These are phyloP conservation scores for Schizopora paradoxa DNA, from an alignment of 1,284 basidiomycete species.

Conservation along the genomic window DNA sequence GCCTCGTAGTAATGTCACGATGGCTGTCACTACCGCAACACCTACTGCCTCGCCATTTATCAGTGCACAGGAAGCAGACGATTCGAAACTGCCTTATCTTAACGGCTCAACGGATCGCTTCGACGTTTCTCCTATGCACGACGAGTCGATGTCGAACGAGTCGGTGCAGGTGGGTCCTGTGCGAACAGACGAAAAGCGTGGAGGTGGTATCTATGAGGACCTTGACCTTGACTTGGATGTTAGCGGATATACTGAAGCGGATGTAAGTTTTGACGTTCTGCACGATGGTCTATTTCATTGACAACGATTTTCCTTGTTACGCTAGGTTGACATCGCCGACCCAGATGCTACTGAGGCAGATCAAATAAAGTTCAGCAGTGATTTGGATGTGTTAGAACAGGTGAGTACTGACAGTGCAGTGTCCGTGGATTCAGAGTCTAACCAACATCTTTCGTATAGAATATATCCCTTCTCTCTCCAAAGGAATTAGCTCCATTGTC, in stretches of 20 bases:
- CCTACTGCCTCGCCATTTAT: constrained; percentile 12
- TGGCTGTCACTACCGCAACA: constrained; percentile 10
- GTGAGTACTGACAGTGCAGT: constrained; percentile 32
- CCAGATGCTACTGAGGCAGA: constrained; percentile 55
- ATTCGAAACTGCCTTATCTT: constrained; percentile 12
- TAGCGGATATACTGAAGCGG: constrained; percentile 33
- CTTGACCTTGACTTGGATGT: constrained; percentile 63
- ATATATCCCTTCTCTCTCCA: constrained; percentile 66
- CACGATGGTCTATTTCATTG: constrained; percentile 11
- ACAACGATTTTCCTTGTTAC: constrained; percentile 16
- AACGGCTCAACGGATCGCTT: neutral
- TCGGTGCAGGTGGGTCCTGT: too few relatives aligned
- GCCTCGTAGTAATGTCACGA: neutral
- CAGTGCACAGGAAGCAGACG: neutral
- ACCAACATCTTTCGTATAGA: constrained; percentile 32
- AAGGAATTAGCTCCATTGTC: constrained; percentile 44
- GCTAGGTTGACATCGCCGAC: constrained; percentile 17
- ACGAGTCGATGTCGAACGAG: constrained; percentile 28
- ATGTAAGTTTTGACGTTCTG: constrained; percentile 14
- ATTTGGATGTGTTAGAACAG: constrained; percentile 71
- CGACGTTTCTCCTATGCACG: neutral
- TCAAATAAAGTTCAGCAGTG: constrained; percentile 62
- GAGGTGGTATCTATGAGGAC: constrained; percentile 65
- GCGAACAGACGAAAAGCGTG: constrained; percentile 54
- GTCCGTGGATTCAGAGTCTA: neutral